Evolutionary conservation across 345 rosid species (phyloP), one percentile per base, ranked within the genome.

Genomic region (Salix koriyanagi): DNA sequence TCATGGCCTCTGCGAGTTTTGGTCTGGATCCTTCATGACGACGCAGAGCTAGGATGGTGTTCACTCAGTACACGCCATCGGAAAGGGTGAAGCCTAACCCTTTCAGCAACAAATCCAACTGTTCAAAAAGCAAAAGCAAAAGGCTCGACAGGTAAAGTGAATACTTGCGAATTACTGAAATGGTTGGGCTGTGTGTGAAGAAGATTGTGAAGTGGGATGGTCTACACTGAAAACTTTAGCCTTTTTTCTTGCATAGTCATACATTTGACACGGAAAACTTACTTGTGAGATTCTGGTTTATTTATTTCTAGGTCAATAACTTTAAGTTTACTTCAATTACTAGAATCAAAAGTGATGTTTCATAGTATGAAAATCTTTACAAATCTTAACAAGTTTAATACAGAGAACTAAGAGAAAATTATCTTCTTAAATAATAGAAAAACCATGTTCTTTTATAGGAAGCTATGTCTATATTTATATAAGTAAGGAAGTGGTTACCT

Each of bases 51-150:
- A 91, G 75, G 34, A 93, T 77, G 7, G 93, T 91, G 83, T 89
- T 93, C 75, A 95, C 89, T 93, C 75, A 95, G 86, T 2, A 90
- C 89, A 56, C 98, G 87, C 99, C 99, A 93, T 76, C 99, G 84
- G 37, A 95, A 25, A 25, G 96, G 34, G 98, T 90, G 76, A 94
- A 94, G 15, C 94, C 96, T 81, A 90, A 88, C 80, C 97, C 81
- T 73, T 85, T 86, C 30, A 94, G 86, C 78, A 92, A 70, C 71
- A 61, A 32, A 83, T 94, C 97, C 87, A 94, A 77, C 96, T 90
- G 91, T 50, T 75, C 39, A 74, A 66, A 15, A 4, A 46, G 11
- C 54, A 68, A 70, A 41, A 48, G 18, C 21, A 37, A 28, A 28
- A 56, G 37, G 34, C 4, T 36, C 44, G 37, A 19, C 28, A 34